Percentiles rank a stretch among this genome's conserved stretches.
phyloP scores from a whole-genome alignment of 495 filamentous ascomycete species.

The Podospora sp. region DNA sequence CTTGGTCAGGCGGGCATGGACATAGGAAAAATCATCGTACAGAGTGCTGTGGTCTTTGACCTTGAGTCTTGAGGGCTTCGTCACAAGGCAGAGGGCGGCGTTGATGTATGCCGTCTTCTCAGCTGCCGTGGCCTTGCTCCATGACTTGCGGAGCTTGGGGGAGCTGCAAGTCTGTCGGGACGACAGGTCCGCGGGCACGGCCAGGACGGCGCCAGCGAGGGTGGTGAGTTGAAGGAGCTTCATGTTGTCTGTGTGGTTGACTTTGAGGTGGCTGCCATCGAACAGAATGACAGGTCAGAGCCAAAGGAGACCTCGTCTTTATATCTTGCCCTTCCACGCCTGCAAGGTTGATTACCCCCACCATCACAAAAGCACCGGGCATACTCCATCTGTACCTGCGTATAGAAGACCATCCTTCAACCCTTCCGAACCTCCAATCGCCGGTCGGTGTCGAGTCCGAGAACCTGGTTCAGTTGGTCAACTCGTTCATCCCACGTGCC shows the following conservation, averaged over 20 bases:
- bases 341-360: too few species aligned
- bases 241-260: neutral
- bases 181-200: neutral
- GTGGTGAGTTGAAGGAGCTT: slow-evolving; percentile 11
- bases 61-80: slow-evolving; percentile 3
- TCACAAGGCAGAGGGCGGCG: slow-evolving; percentile 12
- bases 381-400: too few species aligned
- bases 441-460: too few species aligned
- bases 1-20: neutral
- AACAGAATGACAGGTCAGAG: too few species aligned
- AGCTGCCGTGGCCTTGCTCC: slow-evolving; percentile 1
- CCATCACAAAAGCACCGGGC: too few species aligned
- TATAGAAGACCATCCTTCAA: too few species aligned
- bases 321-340: too few species aligned
- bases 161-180: slow-evolving; percentile 8
- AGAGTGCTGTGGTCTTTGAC: neutral
- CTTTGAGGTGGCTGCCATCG: too few species aligned
- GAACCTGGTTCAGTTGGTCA: too few species aligned
- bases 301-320: too few species aligned
- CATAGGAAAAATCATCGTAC: slow-evolving; percentile 7
- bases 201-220: slow-evolving; percentile 1
- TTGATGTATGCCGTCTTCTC: slow-evolving; percentile 14
- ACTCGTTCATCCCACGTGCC: too few species aligned
- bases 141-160: slow-evolving; percentile 15
- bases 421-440: too few species aligned